Evolutionary conservation across 2,329 filamentous ascomycete species (phyloP).

Genomic region (Lecanicillium sp.): DNA sequence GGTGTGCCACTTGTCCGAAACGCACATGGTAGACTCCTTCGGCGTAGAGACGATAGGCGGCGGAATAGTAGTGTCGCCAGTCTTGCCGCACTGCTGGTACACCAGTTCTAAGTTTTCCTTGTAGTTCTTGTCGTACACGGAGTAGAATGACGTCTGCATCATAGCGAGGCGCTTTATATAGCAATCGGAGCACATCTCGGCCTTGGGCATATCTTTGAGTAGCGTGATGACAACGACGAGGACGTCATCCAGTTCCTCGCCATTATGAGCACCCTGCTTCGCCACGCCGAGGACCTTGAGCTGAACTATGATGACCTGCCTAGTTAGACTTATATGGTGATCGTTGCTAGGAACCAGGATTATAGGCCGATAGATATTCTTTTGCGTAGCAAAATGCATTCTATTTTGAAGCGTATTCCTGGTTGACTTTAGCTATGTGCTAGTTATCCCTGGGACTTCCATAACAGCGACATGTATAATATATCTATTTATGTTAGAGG

Average conservation of each 20-base stretch:
- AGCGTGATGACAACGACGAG: conserved; percentile 26
- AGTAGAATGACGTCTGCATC: conserved; percentile 17
- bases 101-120: not conserved
- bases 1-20: not conserved
- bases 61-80: not conserved
- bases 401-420: too few species aligned
- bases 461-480: too few species aligned
- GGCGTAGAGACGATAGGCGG: not conserved
- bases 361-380: too few species aligned
- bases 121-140: conserved; percentile 13
- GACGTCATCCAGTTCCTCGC: conserved; percentile 5
- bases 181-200: conserved; percentile 17
- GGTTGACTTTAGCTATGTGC: too few species aligned
- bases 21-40: not conserved
- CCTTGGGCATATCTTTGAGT: conserved; percentile 12
- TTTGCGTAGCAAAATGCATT: too few species aligned
- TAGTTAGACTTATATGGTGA: not conserved
- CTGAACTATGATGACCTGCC: not conserved
- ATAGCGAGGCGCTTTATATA: conserved; percentile 12
- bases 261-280: conserved; percentile 3
- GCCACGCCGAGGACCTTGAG: not conserved
- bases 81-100: not conserved
- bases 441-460: too few species aligned
- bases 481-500: too few species aligned
- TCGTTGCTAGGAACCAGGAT: too few species aligned